A percentile compares a stretch with the other conserved stretches of the same genome.
phyloP scores from a whole-genome alignment of 2,329 filamentous ascomycete genomes.

The Xylariaceae sp. region DNA sequence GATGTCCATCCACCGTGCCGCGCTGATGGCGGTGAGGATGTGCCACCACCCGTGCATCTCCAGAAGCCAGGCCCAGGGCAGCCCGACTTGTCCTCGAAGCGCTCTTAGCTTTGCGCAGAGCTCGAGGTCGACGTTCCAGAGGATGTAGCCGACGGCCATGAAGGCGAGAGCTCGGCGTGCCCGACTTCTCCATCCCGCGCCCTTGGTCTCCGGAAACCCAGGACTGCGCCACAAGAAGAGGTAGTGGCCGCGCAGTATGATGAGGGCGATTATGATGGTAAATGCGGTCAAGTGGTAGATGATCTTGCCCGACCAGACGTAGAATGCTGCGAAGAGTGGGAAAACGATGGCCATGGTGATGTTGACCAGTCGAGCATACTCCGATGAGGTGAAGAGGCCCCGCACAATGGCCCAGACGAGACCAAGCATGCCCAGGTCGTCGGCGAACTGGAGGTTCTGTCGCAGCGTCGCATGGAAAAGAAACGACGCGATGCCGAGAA shows the following conservation, averaged over 20 bases:
- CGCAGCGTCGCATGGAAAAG: conserved; percentile 38
- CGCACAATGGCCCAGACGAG: conserved; percentile 45
- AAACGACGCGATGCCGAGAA: conserved; percentile 35
- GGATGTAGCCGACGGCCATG: conserved; percentile 37
- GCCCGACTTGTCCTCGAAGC: conserved; percentile 36
- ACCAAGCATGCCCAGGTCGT: conserved; percentile 53
- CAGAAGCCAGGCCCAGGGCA: conserved; percentile 48
- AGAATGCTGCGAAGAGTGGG: conserved; percentile 32
- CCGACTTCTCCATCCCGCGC: conserved; percentile 18
- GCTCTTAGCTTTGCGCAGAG: conserved; percentile 40
- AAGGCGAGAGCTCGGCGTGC: conserved; percentile 23
- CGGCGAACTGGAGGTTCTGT: conserved; percentile 36
- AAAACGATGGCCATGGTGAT: conserved; percentile 33
- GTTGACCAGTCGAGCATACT: conserved; percentile 24
- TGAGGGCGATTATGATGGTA: conserved; percentile 22
- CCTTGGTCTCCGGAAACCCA: conserved; percentile 20
- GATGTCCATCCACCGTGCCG: conserved; percentile 33
- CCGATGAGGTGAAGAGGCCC: conserved; percentile 31
- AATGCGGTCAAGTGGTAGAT: conserved; percentile 36
- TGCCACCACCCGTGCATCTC: conserved; percentile 62
- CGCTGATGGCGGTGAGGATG: conserved; percentile 48
- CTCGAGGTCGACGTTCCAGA: conserved; percentile 53
- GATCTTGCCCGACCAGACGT: conserved; percentile 34
- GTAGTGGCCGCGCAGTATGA: conserved; percentile 27
- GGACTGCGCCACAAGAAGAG: conserved; percentile 26